Evolutionary conservation across 495 filamentous ascomycete genomes (phyloP).

Genomic region (Aspergillus carlsbadensis): DNA sequence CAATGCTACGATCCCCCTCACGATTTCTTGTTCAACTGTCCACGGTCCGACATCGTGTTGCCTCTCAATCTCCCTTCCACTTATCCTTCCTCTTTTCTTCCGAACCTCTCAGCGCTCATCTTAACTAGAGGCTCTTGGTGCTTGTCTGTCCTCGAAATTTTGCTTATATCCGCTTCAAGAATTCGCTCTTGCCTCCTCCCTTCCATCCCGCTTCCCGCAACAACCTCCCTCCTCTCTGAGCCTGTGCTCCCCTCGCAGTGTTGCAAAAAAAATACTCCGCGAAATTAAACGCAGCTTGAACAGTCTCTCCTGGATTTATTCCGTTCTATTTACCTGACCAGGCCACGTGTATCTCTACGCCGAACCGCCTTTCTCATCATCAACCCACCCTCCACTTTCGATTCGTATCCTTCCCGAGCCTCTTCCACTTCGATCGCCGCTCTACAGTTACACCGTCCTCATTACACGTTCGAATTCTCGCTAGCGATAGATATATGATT

Average conservation of each 20-base stretch:
- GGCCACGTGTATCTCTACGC: constrained; percentile 1
- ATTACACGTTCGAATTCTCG: neutral
- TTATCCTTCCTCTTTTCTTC: neutral
- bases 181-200: constrained; percentile 7
- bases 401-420: neutral
- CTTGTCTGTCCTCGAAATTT: neutral
- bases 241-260: constrained; percentile 3
- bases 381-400: neutral
- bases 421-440: neutral
- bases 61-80: neutral
- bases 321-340: neutral
- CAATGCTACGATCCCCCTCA: constrained; percentile 18
- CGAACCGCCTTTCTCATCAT: neutral
- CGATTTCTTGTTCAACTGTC: constrained; percentile 16
- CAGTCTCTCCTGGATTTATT: neutral
- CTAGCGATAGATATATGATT: constrained; percentile 17
- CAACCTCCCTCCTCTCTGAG: neutral
- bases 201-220: neutral
- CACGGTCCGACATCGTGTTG: neutral
- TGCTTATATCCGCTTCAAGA: neutral
- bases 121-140: neutral
- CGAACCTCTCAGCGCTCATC: neutral
- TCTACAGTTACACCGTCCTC: neutral
- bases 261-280: constrained; percentile 9
- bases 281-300: neutral